Evolutionary conservation across 129 eudicot genomes (phyloP).

Genomic region (Centrapalus pauciflorus): DNA sequence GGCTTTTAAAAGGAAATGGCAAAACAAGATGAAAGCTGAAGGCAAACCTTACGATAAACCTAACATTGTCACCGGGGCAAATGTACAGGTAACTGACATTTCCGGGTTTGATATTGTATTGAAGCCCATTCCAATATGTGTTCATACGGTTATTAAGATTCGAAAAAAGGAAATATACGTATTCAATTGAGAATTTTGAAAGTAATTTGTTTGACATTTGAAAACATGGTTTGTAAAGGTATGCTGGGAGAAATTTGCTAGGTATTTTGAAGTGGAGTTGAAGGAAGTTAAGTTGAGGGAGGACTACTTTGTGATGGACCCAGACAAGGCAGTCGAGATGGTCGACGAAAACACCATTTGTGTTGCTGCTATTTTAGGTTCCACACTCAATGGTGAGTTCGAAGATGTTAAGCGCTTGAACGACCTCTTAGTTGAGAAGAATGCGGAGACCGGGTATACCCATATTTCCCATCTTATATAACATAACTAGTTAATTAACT

Average conservation of each 20-base stretch:
- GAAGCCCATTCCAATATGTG: too few relatives aligned
- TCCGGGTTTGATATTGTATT: neutral
- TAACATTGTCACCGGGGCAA: constrained; percentile 92
- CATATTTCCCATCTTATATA: too few relatives aligned
- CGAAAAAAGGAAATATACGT: too few relatives aligned
- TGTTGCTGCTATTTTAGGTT: constrained; percentile 83
- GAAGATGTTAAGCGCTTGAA: constrained; percentile 76
- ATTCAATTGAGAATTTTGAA: too few relatives aligned
- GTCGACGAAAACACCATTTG: constrained; percentile 92
- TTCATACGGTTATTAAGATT: too few relatives aligned
- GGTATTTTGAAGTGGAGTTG: constrained; percentile 84
- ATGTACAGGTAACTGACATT: constrained; percentile 55
- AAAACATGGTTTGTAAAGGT: constrained; percentile 43
- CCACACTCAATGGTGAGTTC: constrained; percentile 83
- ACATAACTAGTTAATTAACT: too few relatives aligned
- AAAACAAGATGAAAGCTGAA: constrained; percentile 63
- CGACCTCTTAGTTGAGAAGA: constrained; percentile 62
- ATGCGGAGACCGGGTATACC: constrained; percentile 47
- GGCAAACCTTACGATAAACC: constrained; percentile 83
- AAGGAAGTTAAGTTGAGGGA: constrained; percentile 75
- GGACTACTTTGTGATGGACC: constrained; percentile 81
- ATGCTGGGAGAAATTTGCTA: constrained; percentile 87
- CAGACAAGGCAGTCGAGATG: constrained; percentile 70
- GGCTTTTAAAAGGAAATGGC: constrained; percentile 91
- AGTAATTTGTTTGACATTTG: too few relatives aligned